Evolutionary conservation across 495 filamentous ascomycete genomes (phyloP), one percentile per base, ranked within the genome.

Genomic region (Daldinia caldariorum): DNA sequence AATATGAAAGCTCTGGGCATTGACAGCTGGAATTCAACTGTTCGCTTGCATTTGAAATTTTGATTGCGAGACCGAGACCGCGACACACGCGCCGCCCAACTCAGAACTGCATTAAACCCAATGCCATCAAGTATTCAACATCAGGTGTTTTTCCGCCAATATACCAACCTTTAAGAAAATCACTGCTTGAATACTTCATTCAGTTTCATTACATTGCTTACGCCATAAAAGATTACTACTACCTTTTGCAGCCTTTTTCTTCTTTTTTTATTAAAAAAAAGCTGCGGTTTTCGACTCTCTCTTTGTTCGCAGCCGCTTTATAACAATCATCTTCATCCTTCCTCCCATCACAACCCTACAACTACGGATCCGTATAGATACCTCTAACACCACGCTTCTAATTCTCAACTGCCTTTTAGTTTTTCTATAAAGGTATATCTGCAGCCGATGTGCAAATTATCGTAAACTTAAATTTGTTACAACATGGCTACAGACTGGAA

Each of bases 401-500:
- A 56, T 34, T 49, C 37, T 20, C 47, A 13, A 49, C 18, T 10
- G 6, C 13, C 14, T 9, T 22, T 31, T 59, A 26, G 13, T 7
- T 18, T 29, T 9, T 66, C 29, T 32, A 20, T 32, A 13, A 64
- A 31, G 32, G 35, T 7, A 45, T 51, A 51, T 20, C 6, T 64
- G 16, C 38, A 53, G 60, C 64, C 29, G 58, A 72, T 72, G 69
- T 57, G 41, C 69, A 72, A 20, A n/a, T 50, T 35, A 45, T 41
- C 39, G 5, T 72, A 64, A 38, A 34, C 20, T 14, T 55, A 18
- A 59, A 7, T 47, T 37, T 56, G 29, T 65, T 37, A 47, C 31
- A 61, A 58, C 50, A 84, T 82, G 79, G 84, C 87, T 79, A 82
- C 82, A 29, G 85, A 89, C 70, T 89, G 83, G 76, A 83, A 77